Evolutionary conservation across 352 stramenopile genomes (phyloP).

Genomic region (Blastocystis sp.): DNA sequence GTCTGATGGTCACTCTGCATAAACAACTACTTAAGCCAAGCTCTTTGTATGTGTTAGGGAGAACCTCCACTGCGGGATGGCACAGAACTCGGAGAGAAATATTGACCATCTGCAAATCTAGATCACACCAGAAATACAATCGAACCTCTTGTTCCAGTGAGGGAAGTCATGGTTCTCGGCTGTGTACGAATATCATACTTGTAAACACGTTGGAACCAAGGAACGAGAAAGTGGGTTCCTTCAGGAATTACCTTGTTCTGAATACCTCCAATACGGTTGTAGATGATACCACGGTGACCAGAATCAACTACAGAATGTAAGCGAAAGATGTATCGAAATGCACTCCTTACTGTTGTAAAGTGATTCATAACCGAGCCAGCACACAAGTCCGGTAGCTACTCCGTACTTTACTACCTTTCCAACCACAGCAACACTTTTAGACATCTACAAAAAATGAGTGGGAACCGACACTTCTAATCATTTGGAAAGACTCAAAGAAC

Average conservation of each 20-base stretch:
- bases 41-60: slow-evolving; percentile 92
- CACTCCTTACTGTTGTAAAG: slow-evolving; percentile 73
- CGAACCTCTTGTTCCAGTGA: slow-evolving; percentile 74
- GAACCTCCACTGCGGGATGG: slow-evolving; percentile 81
- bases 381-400: slow-evolving; percentile 70
- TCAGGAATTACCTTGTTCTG: slow-evolving; percentile 76
- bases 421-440: background rate
- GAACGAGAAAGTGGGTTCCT: slow-evolving; percentile 91
- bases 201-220: slow-evolving; percentile 91
- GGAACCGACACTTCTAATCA: background rate
- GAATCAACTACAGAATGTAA: slow-evolving; percentile 68
- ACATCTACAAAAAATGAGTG: background rate
- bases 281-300: slow-evolving; percentile 80
- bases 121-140: slow-evolving; percentile 63
- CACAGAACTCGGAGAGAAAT: slow-evolving; percentile 96
- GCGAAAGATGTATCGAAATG: background rate
- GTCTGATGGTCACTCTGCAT: slow-evolving; percentile 69
- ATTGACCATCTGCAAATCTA: slow-evolving; percentile 99
- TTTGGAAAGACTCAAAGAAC: background rate
- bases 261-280: slow-evolving; percentile 80
- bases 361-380: slow-evolving; percentile 75
- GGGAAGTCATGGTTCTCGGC: slow-evolving; percentile 83
- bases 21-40: slow-evolving; percentile 77
- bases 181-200: slow-evolving; percentile 87
- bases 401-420: slow-evolving; percentile 70